These are phyloP conservation scores for Hypoxylon trugodes DNA, from an alignment of 495 filamentous ascomycete species.

Conservation along the genomic window DNA sequence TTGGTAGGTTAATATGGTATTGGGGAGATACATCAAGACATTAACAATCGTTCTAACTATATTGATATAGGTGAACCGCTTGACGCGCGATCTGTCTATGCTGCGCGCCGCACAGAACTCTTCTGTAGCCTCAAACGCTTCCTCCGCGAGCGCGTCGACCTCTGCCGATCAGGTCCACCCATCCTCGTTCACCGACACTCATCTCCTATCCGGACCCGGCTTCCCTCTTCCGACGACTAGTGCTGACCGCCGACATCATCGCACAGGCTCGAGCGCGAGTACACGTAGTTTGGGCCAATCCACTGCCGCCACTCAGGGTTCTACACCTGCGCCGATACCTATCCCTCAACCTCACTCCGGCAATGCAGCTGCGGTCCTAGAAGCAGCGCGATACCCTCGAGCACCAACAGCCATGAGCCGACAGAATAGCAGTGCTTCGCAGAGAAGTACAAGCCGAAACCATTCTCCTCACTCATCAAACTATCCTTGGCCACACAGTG, in stretches of 20 bases:
- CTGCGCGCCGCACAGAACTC: constrained; percentile 82
- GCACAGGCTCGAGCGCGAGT: constrained; percentile 60
- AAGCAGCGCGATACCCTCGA: constrained; percentile 45
- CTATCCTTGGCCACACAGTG: constrained; percentile 27
- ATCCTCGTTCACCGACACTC: constrained; percentile 43
- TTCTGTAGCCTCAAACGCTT: constrained; percentile 81
- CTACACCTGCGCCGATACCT: constrained; percentile 34
- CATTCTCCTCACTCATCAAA: constrained; percentile 52
- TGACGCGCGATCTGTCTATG: constrained; percentile 82
- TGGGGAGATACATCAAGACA: background rate
- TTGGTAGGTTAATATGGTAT: constrained; percentile 78
- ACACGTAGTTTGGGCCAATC: constrained; percentile 64
- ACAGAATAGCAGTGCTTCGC: constrained; percentile 56
- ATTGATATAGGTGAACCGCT: constrained; percentile 77
- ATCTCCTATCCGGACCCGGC: constrained; percentile 46
- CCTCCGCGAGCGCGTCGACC: constrained; percentile 66
- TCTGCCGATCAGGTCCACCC: constrained; percentile 49
- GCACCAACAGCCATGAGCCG: constrained; percentile 49
- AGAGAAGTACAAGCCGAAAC: constrained; percentile 48
- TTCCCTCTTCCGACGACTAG: constrained; percentile 50
- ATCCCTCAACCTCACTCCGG: constrained; percentile 42
- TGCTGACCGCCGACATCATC: constrained; percentile 50
- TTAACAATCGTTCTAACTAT: constrained; percentile 5
- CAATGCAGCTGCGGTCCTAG: constrained; percentile 38
- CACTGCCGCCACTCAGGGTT: constrained; percentile 49